Base-by-base conservation (phyloP, 495 filamentous ascomycete genomes). In the Letharia lupina region DNA sequence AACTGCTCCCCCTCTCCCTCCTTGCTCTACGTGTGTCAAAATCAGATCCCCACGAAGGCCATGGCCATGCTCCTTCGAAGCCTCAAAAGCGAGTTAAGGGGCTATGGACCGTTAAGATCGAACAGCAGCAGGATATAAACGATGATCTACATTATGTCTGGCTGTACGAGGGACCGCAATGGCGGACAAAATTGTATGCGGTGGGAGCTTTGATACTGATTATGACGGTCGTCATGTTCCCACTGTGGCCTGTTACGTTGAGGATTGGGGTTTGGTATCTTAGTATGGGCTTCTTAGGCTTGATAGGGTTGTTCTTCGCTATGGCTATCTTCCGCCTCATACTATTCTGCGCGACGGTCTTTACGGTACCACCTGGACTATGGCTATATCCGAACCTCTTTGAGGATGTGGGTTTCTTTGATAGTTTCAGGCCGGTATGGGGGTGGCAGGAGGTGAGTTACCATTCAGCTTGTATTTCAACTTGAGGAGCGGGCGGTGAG, bases 331-430 rank as follows among this genome's bases (percentile, higher is more conserved):
- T 98, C 83, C 84, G 95, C 63, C 81, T 98, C 31, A 96, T 98
- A 62, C 78, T 99, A n/a, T 99, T 98, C 78, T 88, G 88, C 70
- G 77, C 93, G 73, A 98, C 95, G 15, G 89, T 96, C 70, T 93
- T 98, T 73, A 81, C 84, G 11, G 82, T 86, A 13, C 81, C 91
- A 18, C 94, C 93, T 2, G 95, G 95, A 68, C 80, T 99, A 40
- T 99, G 95, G 95, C 81, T 99, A 57, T 99, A 91, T 81, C 95
- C 95, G 57, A 99, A 99, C 73, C 75, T 99, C 31, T 99, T 97
- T 77, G 95, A 98, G 76, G 95, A 99, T 74, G 95, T 99, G 56
- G 94, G 93, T 11, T 97, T 99, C 77, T 88, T 98, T 72, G 95
- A 99, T 68, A 95, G 90, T 76, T 99, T 99, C 81, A 89, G 89